Percentiles rank a stretch among this genome's conserved stretches.
Conservation (phyloP, 1,284 basidiomycete species). For the Cerioporus squamosus region DNA sequence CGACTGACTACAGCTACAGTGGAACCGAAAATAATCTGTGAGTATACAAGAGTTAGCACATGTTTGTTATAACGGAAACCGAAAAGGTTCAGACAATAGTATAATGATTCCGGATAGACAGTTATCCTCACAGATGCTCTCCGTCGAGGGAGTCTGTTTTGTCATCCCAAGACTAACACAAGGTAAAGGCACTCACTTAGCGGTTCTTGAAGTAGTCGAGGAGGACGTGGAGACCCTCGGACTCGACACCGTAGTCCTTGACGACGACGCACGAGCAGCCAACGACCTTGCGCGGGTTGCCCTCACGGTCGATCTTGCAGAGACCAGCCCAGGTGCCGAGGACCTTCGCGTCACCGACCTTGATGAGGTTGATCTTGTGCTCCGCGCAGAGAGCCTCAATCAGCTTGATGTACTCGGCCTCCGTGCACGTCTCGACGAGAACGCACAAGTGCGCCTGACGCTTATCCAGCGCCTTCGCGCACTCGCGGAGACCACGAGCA, state of each 20-base stretch:
- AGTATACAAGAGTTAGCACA: background rate
- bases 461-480: slow-evolving; percentile 98
- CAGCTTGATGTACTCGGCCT: slow-evolving; percentile 99
- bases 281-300: slow-evolving; percentile 97
- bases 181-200: slow-evolving; percentile 45
- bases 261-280: slow-evolving; percentile 98
- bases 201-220: slow-evolving; percentile 97
- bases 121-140: slow-evolving; percentile 70
- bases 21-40: slow-evolving; percentile 14
- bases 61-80: background rate
- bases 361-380: slow-evolving; percentile 99
- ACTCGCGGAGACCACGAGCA: slow-evolving; percentile 96
- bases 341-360: slow-evolving; percentile 97
- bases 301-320: slow-evolving; percentile 99
- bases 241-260: slow-evolving; percentile 97
- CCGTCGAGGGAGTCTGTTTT: slow-evolving; percentile 89
- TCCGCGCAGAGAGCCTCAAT: slow-evolving; percentile 99
- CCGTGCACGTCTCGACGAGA: slow-evolving; percentile 98
- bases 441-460: slow-evolving; percentile 99
- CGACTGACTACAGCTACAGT: slow-evolving; percentile 16
- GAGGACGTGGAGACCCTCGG: slow-evolving; percentile 95
- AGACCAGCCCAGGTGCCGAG: slow-evolving; percentile 98
- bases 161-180: slow-evolving; percentile 56
- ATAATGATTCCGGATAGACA: slow-evolving; percentile 89
- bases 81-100: slow-evolving; percentile 57